Conservation (phyloP, 2,329 filamentous ascomycete species). For the Hymenotorrendiella dingleyae region DNA sequence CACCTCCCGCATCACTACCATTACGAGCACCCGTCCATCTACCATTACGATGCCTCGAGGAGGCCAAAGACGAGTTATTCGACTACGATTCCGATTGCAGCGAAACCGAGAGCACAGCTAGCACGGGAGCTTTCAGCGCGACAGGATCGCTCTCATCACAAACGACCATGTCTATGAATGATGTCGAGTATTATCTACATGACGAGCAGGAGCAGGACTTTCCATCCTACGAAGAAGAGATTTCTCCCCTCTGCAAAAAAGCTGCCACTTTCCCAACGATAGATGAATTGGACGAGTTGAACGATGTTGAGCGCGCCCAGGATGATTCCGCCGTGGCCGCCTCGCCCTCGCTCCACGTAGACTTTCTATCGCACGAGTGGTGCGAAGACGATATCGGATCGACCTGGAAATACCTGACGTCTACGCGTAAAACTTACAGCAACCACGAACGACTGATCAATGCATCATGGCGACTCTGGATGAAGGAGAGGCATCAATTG, state of each 20-base stretch:
- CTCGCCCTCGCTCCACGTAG: constrained; percentile 53
- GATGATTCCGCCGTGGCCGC: constrained; percentile 2
- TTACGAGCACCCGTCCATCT: not conserved
- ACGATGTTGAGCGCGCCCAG: not conserved
- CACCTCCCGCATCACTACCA: not conserved
- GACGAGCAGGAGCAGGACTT: constrained; percentile 5
- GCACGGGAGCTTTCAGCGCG: constrained; percentile 1
- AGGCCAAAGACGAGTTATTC: not conserved
- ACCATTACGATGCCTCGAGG: not conserved
- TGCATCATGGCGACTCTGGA: constrained; percentile 93
- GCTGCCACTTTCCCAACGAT: too few relatives aligned
- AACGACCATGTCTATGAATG: constrained; percentile 1
- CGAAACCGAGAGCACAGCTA: constrained; percentile 4
- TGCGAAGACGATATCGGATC: constrained; percentile 93
- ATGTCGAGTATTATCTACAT: not conserved
- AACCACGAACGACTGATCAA: constrained; percentile 83
- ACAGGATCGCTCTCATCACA: constrained; percentile 1
- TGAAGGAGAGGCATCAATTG: constrained; percentile 80
- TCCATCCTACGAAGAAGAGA: constrained; percentile 5
- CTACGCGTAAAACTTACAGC: constrained; percentile 68
- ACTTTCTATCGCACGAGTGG: constrained; percentile 95
- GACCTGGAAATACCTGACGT: constrained; percentile 87
- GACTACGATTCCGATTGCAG: constrained; percentile 4
- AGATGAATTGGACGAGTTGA: too few relatives aligned
- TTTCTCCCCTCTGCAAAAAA: not conserved